These are phyloP conservation scores for Fusarium sp. DNA, from an alignment of 2,329 filamentous ascomycete species.

Conservation along the genomic window DNA sequence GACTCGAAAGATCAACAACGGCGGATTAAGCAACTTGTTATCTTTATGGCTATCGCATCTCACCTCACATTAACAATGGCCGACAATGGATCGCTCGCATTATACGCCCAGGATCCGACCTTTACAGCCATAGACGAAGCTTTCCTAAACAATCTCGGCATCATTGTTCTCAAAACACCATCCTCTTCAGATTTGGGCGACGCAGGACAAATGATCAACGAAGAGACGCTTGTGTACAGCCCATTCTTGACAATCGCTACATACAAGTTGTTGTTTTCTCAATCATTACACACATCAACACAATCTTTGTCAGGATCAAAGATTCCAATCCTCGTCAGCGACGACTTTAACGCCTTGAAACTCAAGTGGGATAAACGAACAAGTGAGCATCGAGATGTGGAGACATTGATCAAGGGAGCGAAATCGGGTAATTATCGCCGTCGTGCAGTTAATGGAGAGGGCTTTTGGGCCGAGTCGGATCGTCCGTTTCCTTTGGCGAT, in stretches of 20 bases:
- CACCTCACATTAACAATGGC: constrained; percentile 21
- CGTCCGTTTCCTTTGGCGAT: constrained; percentile 41
- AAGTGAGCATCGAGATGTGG: constrained; percentile 37
- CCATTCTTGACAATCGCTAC: constrained; percentile 43
- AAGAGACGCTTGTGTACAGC: constrained; percentile 41
- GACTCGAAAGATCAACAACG: constrained; percentile 40
- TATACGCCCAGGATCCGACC: constrained; percentile 42
- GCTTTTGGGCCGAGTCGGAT: constrained; percentile 37
- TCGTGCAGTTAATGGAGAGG: constrained; percentile 35
- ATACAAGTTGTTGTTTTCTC: constrained; percentile 30
- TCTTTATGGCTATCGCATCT: constrained; percentile 37
- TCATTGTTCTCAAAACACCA: constrained; percentile 34
- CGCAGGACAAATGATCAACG: constrained; percentile 35
- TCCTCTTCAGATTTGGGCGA: constrained; percentile 35
- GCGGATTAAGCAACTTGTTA: constrained; percentile 41
- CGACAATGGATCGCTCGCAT: too few relatives aligned
- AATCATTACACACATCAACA: background rate
- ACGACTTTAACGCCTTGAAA: constrained; percentile 42
- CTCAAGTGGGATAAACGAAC: constrained; percentile 44
- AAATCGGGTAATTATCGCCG: constrained; percentile 30
- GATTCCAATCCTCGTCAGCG: constrained; percentile 36
- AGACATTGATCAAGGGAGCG: constrained; percentile 32
- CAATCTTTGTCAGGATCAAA: background rate
- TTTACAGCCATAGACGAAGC: constrained; percentile 39
- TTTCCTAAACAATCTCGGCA: constrained; percentile 31